phyloP scores from a whole-genome alignment of 345 rosid genomes.

The Nephelium lappaceum region DNA sequence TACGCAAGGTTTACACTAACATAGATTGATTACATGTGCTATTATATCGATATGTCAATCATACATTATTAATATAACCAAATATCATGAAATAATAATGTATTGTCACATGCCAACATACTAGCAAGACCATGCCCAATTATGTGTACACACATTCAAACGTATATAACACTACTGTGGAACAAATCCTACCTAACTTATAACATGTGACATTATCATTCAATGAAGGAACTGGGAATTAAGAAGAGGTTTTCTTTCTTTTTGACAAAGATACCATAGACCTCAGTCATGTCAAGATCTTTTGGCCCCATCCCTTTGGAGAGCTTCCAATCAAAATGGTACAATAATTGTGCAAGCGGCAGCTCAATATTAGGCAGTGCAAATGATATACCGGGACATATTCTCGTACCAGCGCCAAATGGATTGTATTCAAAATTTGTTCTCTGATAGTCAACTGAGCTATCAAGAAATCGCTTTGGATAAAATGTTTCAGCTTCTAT shows the following conservation, averaged over 20 bases:
- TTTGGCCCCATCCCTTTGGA: neutral
- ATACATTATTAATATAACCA: no score
- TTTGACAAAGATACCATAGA: neutral
- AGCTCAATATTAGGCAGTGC: conserved; percentile 23
- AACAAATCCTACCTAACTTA: no score
- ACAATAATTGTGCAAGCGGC: conserved; percentile 17
- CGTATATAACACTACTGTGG: no score
- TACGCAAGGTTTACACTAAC: no score
- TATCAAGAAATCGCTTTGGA: conserved; percentile 25
- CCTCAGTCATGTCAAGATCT: conserved; percentile 28
- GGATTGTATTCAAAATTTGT: conserved; percentile 24
- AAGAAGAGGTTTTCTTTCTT: conserved; percentile 3
- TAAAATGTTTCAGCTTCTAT: conserved; percentile 2
- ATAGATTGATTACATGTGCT: no score
- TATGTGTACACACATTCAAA: no score
- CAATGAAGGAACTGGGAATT: neutral
- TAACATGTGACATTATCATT: no score
- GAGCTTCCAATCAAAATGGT: conserved; percentile 27
- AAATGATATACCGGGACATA: conserved; percentile 25
- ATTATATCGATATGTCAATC: no score
- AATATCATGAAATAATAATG: no score
- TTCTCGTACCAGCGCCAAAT: conserved; percentile 37
- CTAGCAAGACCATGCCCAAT: no score
- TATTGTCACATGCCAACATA: no score
- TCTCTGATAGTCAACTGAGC: conserved; percentile 25